Evolutionary conservation across 768 basidiomycete species (phyloP).

Genomic region (Trametes sanguinea): DNA sequence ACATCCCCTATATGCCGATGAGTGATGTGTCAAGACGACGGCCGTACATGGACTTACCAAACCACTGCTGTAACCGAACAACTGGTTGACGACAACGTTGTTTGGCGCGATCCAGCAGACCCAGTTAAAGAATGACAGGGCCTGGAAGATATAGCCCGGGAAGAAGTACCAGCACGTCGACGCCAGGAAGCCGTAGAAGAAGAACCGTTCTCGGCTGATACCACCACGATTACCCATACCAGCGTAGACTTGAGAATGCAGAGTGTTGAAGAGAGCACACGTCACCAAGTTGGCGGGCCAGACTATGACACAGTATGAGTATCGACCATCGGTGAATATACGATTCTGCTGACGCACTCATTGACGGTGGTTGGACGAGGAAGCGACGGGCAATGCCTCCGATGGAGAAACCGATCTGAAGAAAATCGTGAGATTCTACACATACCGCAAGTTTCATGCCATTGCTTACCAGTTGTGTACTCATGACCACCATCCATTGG

Average conservation of each 20-base stretch:
- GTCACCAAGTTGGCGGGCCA: constrained; percentile 79
- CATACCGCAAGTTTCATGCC: constrained; percentile 20
- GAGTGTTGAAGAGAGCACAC: constrained; percentile 75
- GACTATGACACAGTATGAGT: constrained; percentile 30
- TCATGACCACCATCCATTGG: constrained; percentile 81
- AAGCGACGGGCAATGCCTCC: constrained; percentile 77
- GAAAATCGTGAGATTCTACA: not conserved
- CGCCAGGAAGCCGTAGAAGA: constrained; percentile 60
- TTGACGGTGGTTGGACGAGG: constrained; percentile 58
- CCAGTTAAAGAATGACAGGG: constrained; percentile 85
- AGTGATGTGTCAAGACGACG: constrained; percentile 26
- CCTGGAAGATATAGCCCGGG: constrained; percentile 86
- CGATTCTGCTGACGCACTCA: constrained; percentile 38
- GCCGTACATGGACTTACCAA: not conserved
- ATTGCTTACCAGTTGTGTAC: constrained; percentile 68
- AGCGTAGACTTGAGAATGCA: constrained; percentile 68
- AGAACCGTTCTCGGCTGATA: constrained; percentile 76
- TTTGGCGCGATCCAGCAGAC: constrained; percentile 54
- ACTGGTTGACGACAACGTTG: constrained; percentile 41
- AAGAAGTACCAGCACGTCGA: constrained; percentile 61
- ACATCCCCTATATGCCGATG: constrained; percentile 44
- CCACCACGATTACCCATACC: constrained; percentile 63
- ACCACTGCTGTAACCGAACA: constrained; percentile 55
- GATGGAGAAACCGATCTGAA: constrained; percentile 78
- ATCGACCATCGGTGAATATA: too few relatives aligned